phyloP scores from a whole-genome alignment of 2,329 filamentous ascomycete species.

The Pestalotiopsis fici region DNA sequence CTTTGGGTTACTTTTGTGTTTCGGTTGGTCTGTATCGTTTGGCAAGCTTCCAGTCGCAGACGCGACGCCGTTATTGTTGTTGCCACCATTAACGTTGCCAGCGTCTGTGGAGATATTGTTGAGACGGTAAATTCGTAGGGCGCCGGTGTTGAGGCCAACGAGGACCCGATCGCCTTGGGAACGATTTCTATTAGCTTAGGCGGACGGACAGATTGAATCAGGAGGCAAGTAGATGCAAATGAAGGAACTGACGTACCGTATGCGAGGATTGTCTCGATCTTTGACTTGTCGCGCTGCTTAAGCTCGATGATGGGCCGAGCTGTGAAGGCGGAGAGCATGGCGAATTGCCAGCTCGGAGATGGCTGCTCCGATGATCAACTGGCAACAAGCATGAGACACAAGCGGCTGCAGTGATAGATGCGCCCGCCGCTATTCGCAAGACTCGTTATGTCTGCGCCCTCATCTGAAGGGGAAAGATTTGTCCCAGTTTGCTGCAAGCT shows the following conservation, averaged over 20 bases:
- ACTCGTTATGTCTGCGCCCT: not conserved
- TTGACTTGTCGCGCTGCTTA: conserved; percentile 90
- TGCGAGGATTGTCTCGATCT: conserved; percentile 92
- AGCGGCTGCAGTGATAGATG: not conserved
- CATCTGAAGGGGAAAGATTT: not conserved
- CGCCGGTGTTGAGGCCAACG: conserved; percentile 88
- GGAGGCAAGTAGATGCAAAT: not conserved
- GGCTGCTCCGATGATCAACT: conserved; percentile 9
- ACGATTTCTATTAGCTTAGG: conserved; percentile 6
- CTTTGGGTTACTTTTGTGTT: conserved; percentile 37
- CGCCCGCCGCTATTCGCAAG: not conserved
- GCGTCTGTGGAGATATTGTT: conserved; percentile 60
- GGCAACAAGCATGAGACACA: conserved; percentile 5
- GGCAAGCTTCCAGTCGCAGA: conserved; percentile 2
- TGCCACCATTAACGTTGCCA: conserved; percentile 20
- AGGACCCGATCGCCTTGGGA: conserved; percentile 83
- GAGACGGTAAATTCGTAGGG: conserved; percentile 85
- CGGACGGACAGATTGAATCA: not conserved
- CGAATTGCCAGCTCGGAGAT: conserved; percentile 25
- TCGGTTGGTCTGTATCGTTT: conserved; percentile 7
- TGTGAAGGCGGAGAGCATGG: conserved; percentile 97
- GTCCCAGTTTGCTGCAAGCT: not conserved
- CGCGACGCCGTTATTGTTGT: conserved; percentile 14
- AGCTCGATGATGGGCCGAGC: conserved; percentile 97
- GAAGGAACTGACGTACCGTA: conserved; percentile 60